A percentile compares a stretch with the other conserved stretches of the same genome.
Evolutionary conservation across 768 basidiomycete genomes (phyloP).

Genomic region (Mycena crocata): DNA sequence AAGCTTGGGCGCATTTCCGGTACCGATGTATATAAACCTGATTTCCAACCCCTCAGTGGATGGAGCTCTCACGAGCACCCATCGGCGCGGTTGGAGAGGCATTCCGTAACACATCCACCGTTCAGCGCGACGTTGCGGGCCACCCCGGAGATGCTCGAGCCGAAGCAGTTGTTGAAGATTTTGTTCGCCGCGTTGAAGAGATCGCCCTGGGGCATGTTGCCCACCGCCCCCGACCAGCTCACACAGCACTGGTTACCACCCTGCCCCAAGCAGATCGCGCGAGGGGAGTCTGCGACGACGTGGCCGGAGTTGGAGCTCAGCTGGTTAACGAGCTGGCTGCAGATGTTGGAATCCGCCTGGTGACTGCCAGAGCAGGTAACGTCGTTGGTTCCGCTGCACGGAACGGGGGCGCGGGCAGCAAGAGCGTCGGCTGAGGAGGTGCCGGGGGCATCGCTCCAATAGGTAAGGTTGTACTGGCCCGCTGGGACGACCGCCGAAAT

Average conservation of each 20-base stretch:
- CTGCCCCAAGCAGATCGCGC: constrained; percentile 4
- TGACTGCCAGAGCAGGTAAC: constrained; percentile 3
- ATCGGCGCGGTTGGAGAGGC: no score
- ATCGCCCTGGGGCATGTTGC: background rate
- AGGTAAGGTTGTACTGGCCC: constrained; percentile 9
- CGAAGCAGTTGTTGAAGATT: background rate
- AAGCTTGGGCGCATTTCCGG: no score
- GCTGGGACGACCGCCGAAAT: background rate
- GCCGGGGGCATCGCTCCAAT: background rate
- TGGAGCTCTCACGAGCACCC: no score
- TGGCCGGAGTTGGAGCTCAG: background rate
- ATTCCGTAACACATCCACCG: no score
- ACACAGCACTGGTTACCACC: background rate
- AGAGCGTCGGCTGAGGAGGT: background rate
- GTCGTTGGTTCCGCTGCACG: constrained; percentile 6
- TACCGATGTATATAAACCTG: no score
- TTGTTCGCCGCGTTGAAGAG: background rate
- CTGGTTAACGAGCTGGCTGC: background rate
- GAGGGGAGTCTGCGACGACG: background rate
- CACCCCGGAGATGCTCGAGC: background rate
- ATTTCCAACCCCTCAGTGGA: no score
- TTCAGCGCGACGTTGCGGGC: no score
- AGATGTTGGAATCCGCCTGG: background rate
- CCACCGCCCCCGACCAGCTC: background rate
- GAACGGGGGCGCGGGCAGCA: background rate